Evolutionary conservation across 345 rosid genomes (phyloP), one percentile per base, ranked within the genome.

Genomic region (Eucalyptus grandis): DNA sequence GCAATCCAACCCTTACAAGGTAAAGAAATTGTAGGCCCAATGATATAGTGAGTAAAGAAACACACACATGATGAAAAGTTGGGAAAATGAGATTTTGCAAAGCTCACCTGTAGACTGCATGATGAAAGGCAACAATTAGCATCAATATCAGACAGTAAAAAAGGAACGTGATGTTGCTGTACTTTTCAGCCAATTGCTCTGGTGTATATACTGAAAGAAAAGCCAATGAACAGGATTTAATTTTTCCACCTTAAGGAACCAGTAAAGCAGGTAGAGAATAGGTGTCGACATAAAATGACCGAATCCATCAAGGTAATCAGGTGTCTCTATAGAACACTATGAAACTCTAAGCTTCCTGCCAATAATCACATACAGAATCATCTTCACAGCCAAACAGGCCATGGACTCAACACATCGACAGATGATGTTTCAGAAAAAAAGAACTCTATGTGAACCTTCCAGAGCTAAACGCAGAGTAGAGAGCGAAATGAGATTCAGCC

Each of bases 141-240:
- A 95, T 87, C 95, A 98, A 93, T 90, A 92, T 93, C 89, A 97
- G 90, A 92, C 99, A 96, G 94, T 98, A 97, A 27, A 97, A 43
- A 91, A 98, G 97, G 93, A 98, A 98, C 53, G 97, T 91, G 54
- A 93, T 90, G 91, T 96, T 96, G 93, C 98, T 95, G 95, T 96
- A 98, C 89, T 98, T 98, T 92, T 97, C 99, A 34, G 96, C 98
- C 96, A 98, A 92, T 91, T 98, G 97, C 90, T 97, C 99, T 1
- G 99, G 97, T 62, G 99, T 98, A 94, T 95, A 98, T 88, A 98
- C 99, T 98, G 96, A 90, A 91, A 91, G 87, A 80, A 30, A 50
- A 67, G 87, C 11, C 47, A 72, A 53, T 14, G 4, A 46, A 88
- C 44, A 30, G 51, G 24, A 82, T 50, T 7, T 51, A 69, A 87